Evolutionary conservation across 495 filamentous ascomycete species (phyloP).

Genomic region (Talaromyces adpressus): DNA sequence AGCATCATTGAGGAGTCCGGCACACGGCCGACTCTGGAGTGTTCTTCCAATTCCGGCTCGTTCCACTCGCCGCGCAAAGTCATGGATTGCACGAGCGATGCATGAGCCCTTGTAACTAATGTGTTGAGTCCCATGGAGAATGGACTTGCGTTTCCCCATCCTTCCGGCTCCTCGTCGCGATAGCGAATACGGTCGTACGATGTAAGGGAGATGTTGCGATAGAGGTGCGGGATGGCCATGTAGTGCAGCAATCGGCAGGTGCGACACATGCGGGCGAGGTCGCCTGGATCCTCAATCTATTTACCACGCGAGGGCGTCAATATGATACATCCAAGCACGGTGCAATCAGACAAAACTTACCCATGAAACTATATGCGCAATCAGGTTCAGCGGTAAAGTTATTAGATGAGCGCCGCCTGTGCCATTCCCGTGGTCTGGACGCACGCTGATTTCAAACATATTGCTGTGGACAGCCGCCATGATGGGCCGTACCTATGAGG

Average conservation of each 20-base stretch:
- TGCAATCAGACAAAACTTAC: conserved; percentile 24
- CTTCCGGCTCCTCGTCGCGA: conserved; percentile 50
- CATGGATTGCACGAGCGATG: conserved; percentile 45
- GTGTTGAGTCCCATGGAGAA: conserved; percentile 59
- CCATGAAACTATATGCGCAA: conserved; percentile 47
- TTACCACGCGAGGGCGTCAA: neutral
- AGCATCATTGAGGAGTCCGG: conserved; percentile 60
- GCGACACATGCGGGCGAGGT: conserved; percentile 50
- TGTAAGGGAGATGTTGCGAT: conserved; percentile 46
- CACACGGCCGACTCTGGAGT: conserved; percentile 48
- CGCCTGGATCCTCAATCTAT: conserved; percentile 47
- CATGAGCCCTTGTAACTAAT: conserved; percentile 48
- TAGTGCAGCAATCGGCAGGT: conserved; percentile 60
- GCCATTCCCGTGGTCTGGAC: conserved; percentile 20
- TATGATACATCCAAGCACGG: neutral
- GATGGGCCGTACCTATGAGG: neutral
- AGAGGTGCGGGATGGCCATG: conserved; percentile 56
- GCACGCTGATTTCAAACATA: conserved; percentile 39
- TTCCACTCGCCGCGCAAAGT: conserved; percentile 51
- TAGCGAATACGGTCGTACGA: conserved; percentile 58
- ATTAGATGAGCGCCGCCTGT: conserved; percentile 23
- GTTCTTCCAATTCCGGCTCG: conserved; percentile 50
- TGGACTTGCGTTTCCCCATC: conserved; percentile 53
- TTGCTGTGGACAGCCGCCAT: conserved; percentile 24
- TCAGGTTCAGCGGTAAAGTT: conserved; percentile 51